Evolutionary conservation across 2,329 filamentous ascomycete species (phyloP), one percentile per base, ranked within the genome.

Genomic region (Pseudogymnoascus sp.): DNA sequence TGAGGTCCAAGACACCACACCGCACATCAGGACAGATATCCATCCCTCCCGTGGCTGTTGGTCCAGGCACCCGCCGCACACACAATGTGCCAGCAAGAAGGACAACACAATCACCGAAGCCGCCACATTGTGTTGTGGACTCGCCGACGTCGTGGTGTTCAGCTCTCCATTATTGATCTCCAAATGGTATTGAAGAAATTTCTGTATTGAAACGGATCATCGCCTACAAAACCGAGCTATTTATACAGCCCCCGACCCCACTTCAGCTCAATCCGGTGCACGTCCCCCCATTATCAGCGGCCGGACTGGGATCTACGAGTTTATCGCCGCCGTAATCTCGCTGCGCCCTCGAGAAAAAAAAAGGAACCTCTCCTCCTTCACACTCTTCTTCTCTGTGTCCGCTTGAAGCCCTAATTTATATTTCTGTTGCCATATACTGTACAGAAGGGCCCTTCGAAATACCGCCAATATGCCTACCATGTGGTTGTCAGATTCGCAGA

Each of bases 401-500:
- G 21, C 49, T 33, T 33, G 9, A 55, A 55, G 16, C 49, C 49
- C 28, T 33, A 55, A 35, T 55, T 21, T 21, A 18, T 33, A 43
- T 12, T 12, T 33, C 49, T 55, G 28, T 55, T 35, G 49, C 49
- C 49, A 55, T 55, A 55, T 33, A 55, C 49, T 12, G 11, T 55
- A 35, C 49, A 55, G 49, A 55, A 35, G 28, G 49, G 16, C 28
- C 28, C 16, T 33, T 33, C 11, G n/a, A 33, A 61, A 58, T 25
- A 61, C 28, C 21, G 21, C 63, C 65, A 72, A 68, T 40, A 74
- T 74, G 72, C 72, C 72, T 67, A 71, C 91, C 65, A 96, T 96
- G 90, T 97, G 93, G 93, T 83, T 97, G 73, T 90, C 93, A 71
- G 93, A 97, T 79, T 86, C 89, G 74, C 93, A 97, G 78, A 97